Conservation (phyloP, 2,329 filamentous ascomycete species). For the Diatrype stigma region DNA sequence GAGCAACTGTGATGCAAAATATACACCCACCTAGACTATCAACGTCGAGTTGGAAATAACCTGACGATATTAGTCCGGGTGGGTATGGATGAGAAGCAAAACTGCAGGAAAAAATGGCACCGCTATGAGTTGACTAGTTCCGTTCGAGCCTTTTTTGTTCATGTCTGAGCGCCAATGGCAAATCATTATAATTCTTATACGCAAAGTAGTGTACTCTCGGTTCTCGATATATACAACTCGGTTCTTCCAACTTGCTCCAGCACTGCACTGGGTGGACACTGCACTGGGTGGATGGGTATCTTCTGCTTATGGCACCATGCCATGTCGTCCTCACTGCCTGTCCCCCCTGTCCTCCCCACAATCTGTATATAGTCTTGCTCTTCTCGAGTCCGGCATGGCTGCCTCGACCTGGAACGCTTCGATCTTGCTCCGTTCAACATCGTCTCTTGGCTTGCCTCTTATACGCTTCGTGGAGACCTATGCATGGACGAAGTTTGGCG, state of each 20-base stretch:
- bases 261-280: background rate
- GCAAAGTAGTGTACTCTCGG: background rate
- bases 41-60: no score
- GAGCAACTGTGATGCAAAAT: no score
- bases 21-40: no score
- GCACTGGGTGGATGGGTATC: no score
- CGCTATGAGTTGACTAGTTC: no score
- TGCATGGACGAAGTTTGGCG: background rate
- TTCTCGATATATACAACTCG: background rate
- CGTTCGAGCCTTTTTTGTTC: no score
- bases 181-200: background rate
- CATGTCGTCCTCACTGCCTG: background rate
- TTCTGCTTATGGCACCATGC: background rate
- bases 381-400: constrained; percentile 1
- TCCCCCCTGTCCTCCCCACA: background rate
- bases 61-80: no score
- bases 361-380: background rate
- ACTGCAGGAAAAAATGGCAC: no score
- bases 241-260: background rate
- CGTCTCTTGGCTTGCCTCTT: constrained; percentile 18
- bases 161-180: background rate
- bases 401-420: constrained; percentile 13
- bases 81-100: no score
- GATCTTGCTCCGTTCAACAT: constrained; percentile 1
- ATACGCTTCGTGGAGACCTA: background rate